Evolutionary conservation across 768 basidiomycete genomes (phyloP), one percentile per base, ranked within the genome.

Genomic region (Neoboletus brunneissimus): DNA sequence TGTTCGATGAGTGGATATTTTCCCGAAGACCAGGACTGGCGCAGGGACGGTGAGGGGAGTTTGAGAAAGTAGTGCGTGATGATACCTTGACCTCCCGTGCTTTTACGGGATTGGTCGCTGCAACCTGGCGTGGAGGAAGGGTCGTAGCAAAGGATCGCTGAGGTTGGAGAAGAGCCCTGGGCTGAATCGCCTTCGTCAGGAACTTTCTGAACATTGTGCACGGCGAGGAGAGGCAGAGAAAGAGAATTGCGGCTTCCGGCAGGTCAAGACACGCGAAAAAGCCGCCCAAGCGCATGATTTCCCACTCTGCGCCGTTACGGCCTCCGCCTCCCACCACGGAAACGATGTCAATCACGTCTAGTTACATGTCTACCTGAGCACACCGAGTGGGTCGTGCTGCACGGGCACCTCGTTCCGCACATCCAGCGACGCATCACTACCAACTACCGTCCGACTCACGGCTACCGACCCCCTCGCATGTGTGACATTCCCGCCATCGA

Each of bases 1-100:
- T 99, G 97, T 72, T 99, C 97, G 64, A 99, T 94, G 59, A 99
- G 79, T 20, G 96, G 93, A 72, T 98, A 99, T 71, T 94, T 92
- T 48, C 89, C 91, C 40, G 86, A 88, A 45, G 86, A 81, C 86
- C 86, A 88, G 37, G 85, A 84, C 85, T 89, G 59, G 46, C 64
- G 43, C 42, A 54, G 37, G 27, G 44, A 41, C 16, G 29, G 53
- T 61, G 52, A 62, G 54, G 43, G 34, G 43, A 12, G 42, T 27
- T 11, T 2, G 11, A 42, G 48, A 38, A 50, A 20, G 45, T 42
- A 61, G 54, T 59, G 58, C 56, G 52, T 45, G 49, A 53, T 48
- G 32, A 48, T 69, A 92, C 91, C 79, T 86, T 81, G 72, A 87
- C 91, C 73, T 92, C 86, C 74, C 91, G 80, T 16, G 91, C 92